phyloP scores from a whole-genome alignment of 2,329 filamentous ascomycete genomes.

The Fusarium dimerum region DNA sequence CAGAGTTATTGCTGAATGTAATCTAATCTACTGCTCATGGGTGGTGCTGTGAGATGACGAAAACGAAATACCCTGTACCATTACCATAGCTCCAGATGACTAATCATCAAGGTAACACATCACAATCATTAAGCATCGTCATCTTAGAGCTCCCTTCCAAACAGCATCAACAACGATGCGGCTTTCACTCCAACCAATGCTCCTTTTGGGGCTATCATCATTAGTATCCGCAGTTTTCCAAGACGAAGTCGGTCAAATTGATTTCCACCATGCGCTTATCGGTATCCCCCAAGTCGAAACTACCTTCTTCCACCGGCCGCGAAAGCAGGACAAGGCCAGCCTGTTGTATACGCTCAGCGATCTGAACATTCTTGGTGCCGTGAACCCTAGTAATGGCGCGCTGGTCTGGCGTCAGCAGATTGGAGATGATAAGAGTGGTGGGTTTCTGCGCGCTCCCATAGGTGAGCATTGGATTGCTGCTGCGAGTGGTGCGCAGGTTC shows the following conservation, averaged over 20 bases:
- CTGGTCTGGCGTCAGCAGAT: slow-evolving; percentile 85
- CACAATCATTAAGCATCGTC: slow-evolving; percentile 25
- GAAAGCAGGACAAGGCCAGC: slow-evolving; percentile 78
- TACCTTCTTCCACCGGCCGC: slow-evolving; percentile 93
- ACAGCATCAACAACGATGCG: slow-evolving; percentile 33
- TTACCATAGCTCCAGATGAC: slow-evolving; percentile 16
- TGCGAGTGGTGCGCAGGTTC: slow-evolving; percentile 68
- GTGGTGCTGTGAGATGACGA: too few species aligned
- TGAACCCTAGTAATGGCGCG: slow-evolving; percentile 83
- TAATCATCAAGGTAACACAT: slow-evolving; percentile 31
- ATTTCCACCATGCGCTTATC: slow-evolving; percentile 90
- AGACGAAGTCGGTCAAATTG: slow-evolving; percentile 88
- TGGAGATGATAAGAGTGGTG: slow-evolving; percentile 48
- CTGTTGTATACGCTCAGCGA: slow-evolving; percentile 91
- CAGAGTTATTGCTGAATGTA: too few species aligned
- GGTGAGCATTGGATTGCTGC: slow-evolving; percentile 77
- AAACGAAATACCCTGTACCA: slow-evolving; percentile 1
- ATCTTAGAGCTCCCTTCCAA: slow-evolving; percentile 23
- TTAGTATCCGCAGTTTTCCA: slow-evolving; percentile 69
- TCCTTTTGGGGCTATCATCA: slow-evolving; percentile 42
- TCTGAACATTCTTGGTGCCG: slow-evolving; percentile 77
- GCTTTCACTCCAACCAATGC: slow-evolving; percentile 36
- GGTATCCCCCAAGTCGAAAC: slow-evolving; percentile 79
- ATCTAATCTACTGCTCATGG: too few species aligned
- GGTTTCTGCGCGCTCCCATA: slow-evolving; percentile 71